Evolutionary conservation across 2,329 filamentous ascomycete species (phyloP), one percentile per base, ranked within the genome.

Genomic region (Scolecobasidium constrictum): DNA sequence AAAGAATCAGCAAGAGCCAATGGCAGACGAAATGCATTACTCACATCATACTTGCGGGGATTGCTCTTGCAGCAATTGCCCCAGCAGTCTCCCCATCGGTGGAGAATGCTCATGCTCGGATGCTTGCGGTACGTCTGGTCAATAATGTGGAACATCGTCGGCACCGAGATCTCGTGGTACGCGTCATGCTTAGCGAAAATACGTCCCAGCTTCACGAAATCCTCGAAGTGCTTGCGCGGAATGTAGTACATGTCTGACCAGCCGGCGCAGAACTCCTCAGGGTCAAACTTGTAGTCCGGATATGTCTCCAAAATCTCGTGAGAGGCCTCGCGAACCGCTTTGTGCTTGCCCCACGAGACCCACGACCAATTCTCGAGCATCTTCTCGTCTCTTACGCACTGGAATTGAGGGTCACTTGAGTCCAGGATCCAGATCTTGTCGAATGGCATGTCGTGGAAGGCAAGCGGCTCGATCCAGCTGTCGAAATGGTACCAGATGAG

Each of bases 231-330:
- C 22, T 51, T 52, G 20, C 55, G 51, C 5, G 58, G 58, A 22
- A 60, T 47, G 48, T 55, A 60, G 48, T 57, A 60, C 9, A 60
- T 57, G 35, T 60, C 58, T 3, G 51, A 51, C 57, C 57, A 60
- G 19, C 57, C 57, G 7, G 52, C 46, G 41, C 56, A 59, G 42
- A 50, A 58, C 46, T 59, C 52, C 5, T 48, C 19, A 7, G 41
- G 36, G 34, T 53, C 37, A 31, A 53, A 48, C 13, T 12, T 15
- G 50, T 52, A 56, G n/a, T n/a, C 13, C 22, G 20, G 15, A 39
- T 39, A 17, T 36, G 35, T 9, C 16, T 17, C 11, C 9, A 12
- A 9, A 18, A 20, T 6, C 36, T 19, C 6, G 17, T 17, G 16
- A 7, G 15, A 20, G 18, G 12, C 9, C 9, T 9, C 11, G 35